phyloP scores from a whole-genome alignment of 371 early-diverging fungal genomes.

The Rhizopus arrhizus region DNA sequence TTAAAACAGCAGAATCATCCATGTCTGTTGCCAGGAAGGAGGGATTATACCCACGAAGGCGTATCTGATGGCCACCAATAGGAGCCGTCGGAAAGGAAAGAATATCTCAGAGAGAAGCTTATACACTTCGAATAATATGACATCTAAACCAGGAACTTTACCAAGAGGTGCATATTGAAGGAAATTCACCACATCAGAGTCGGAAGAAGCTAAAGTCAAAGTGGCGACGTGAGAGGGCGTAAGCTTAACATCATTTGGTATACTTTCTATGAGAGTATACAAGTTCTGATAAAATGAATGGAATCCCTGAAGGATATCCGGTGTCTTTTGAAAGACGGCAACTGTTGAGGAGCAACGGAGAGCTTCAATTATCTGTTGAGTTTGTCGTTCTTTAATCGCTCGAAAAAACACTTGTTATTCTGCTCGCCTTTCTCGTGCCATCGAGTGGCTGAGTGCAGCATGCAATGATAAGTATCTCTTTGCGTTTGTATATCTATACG shows the following conservation, averaged over 20 bases:
- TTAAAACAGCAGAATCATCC: slow-evolving; percentile 21
- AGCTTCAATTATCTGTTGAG: neutral
- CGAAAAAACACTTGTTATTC: slow-evolving; percentile 5
- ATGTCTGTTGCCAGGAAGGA: slow-evolving; percentile 16
- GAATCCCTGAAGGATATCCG: neutral
- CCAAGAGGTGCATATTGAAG: neutral
- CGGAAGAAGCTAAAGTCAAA: neutral
- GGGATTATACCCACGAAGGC: slow-evolving; percentile 9
- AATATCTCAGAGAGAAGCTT: neutral
- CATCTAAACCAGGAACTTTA: neutral
- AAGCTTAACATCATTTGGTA: neutral
- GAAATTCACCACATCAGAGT: neutral
- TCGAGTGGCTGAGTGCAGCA: slow-evolving; percentile 1
- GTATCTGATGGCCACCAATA: neutral
- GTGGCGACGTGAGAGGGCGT: neutral
- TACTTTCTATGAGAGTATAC: neutral
- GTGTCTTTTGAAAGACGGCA: neutral
- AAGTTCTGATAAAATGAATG: neutral
- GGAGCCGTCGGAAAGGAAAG: neutral
- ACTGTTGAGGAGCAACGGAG: neutral
- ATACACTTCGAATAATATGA: neutral
- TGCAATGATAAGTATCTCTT: slow-evolving; percentile 2
- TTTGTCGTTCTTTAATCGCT: neutral
- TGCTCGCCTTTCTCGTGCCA: slow-evolving; percentile 7
- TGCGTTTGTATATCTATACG: neutral